Evolutionary conservation across 2,329 filamentous ascomycete genomes (phyloP), one percentile per base, ranked within the genome.

Genomic region (Curvularia hawaiiensis): DNA sequence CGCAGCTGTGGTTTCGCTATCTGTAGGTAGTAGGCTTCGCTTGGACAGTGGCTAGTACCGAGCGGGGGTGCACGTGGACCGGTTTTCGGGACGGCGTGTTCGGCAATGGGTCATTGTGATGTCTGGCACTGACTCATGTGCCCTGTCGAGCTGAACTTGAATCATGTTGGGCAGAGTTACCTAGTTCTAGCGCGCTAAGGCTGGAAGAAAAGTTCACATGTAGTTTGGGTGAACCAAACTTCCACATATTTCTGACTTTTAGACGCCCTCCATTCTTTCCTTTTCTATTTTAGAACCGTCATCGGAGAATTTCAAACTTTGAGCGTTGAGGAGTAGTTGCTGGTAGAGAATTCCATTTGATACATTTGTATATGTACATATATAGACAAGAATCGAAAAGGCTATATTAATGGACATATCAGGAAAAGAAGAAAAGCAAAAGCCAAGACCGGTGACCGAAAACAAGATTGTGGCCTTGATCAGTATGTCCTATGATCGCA

Each of bases 101-200:
- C 35, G 35, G 16, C 16, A 38, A 38, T n/a, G n/a, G 35, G 35
- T 18, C 35, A 38, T 16, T 35, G 33, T 38, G 4, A 6, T 38
- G 8, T 10, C 6, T 9, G 35, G 35, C 9, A 38, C 43, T 20
- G 39, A 28, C 40, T 40, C 40, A 31, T 35, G 26, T 22, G 38
- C 22, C 46, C 47, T 50, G 47, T 50, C 35, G 47, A 50, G 47
- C 47, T 50, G 47, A 50, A 39, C 47, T 30, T 50, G 47, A 40
- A 40, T 50, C 47, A 31, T 48, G 45, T 35, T 33, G 9, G 31
- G 38, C 45, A 14, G 35, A 35, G 12, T 18, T 30, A 6, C 18
- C 26, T n/a, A 35, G n/a, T 16, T 6, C 20, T 38, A 48, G 31
- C 30, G 45, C 45, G 45, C 45, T 38, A 48, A 31, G 45, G 45